Conservation (phyloP, 2,329 filamentous ascomycete species). For the Lomentospora prolificans region DNA sequence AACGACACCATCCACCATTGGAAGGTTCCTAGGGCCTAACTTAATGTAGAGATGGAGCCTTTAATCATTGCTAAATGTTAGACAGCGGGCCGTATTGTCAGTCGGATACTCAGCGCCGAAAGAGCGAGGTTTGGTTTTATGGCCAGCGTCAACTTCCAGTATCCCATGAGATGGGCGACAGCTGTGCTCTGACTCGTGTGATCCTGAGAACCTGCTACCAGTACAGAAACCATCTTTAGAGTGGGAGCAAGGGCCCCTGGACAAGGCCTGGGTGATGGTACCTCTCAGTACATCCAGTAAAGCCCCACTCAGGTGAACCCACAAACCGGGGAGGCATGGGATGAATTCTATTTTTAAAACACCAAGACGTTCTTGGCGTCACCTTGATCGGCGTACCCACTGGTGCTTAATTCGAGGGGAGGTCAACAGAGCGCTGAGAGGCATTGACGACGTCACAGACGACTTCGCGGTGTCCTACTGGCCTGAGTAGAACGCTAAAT, state of each 20-base stretch:
- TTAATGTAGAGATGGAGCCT: background rate
- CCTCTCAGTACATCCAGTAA: no score
- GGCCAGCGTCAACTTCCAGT: no score
- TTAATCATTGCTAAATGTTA: background rate
- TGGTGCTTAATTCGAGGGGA: background rate
- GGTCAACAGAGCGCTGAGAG: background rate
- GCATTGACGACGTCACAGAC: background rate
- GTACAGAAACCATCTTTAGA: no score
- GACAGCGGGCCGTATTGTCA: background rate
- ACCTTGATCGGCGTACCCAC: background rate
- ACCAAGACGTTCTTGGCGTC: background rate
- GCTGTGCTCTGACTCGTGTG: no score
- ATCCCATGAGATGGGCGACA: no score
- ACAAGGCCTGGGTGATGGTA: no score
- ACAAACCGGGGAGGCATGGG: background rate
- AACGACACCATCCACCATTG: no score
- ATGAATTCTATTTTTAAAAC: background rate
- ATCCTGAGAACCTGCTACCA: no score
- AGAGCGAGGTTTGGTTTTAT: no score
- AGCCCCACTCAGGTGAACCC: background rate
- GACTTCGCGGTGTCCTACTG: background rate
- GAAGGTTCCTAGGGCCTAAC: background rate
- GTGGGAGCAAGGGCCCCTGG: no score
- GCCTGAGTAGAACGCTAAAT: background rate
- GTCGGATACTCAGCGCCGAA: background rate